Conservation (phyloP, 805 yeast genomes). For the Zygosaccharomyces bailii region DNA sequence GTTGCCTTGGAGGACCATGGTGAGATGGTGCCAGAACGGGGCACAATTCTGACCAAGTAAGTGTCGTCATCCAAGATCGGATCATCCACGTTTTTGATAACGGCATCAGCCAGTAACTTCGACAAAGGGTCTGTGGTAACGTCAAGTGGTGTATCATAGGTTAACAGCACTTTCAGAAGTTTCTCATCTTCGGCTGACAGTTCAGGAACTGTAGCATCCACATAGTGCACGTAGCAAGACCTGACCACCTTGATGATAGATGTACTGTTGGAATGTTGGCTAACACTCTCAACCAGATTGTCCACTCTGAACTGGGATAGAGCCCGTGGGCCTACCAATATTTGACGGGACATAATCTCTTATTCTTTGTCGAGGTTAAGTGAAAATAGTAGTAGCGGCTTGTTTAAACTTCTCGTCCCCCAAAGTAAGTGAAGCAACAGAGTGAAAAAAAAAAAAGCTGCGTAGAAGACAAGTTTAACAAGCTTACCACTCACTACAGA, state of each 20-base stretch:
- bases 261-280: constrained; percentile 58
- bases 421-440: not conserved
- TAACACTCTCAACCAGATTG: constrained; percentile 67
- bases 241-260: constrained; percentile 67
- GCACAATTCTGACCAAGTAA: constrained; percentile 70
- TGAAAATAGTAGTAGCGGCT: not conserved
- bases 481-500: not conserved
- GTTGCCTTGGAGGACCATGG: constrained; percentile 99
- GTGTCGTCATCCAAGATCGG: constrained; percentile 41
- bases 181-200: constrained; percentile 42
- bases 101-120: constrained; percentile 28
- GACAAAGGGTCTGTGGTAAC: constrained; percentile 38
- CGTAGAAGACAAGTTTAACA: not conserved
- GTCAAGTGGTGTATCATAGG: constrained; percentile 70
- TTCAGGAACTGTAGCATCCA: constrained; percentile 47
- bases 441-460: not conserved
- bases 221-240: constrained; percentile 77
- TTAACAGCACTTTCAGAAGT: constrained; percentile 59
- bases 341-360: constrained; percentile 41
- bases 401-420: not conserved
- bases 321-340: constrained; percentile 86
- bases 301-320: constrained; percentile 82
- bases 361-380: not conserved
- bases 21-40: constrained; percentile 93
- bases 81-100: constrained; percentile 22